Conservation (phyloP, 2,329 filamentous ascomycete species). For the Aschersonia sp. region DNA sequence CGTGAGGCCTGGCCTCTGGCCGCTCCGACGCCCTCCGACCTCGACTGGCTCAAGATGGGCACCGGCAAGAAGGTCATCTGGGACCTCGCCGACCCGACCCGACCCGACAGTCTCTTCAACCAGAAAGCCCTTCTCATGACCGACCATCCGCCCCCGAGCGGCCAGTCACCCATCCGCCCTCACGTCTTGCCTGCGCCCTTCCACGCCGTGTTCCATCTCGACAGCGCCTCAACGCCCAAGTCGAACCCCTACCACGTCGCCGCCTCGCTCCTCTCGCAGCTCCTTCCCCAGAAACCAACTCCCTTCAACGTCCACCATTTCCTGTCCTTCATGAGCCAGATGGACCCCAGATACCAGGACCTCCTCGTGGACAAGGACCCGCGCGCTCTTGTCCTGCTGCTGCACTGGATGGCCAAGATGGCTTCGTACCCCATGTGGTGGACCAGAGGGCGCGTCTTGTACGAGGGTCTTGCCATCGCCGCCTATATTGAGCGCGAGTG, state of each 20-base stretch:
- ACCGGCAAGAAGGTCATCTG: slow-evolving; percentile 20
- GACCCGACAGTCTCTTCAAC: slow-evolving; percentile 32
- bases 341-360: slow-evolving; percentile 25
- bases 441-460: slow-evolving; percentile 25
- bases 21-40: slow-evolving; percentile 22
- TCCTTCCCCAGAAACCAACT: slow-evolving; percentile 19
- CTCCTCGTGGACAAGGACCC: slow-evolving; percentile 36
- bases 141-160: slow-evolving; percentile 3
- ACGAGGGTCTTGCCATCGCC: slow-evolving; percentile 37
- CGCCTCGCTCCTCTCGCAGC: slow-evolving; percentile 20
- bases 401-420: slow-evolving; percentile 40
- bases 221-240: slow-evolving; percentile 7
- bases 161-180: slow-evolving; percentile 4
- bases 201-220: slow-evolving; percentile 13
- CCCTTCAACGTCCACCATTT: slow-evolving; percentile 28
- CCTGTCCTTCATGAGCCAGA: slow-evolving; percentile 29
- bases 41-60: slow-evolving; percentile 44
- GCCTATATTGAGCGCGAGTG: slow-evolving; percentile 16
- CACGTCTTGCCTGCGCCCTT: slow-evolving; percentile 17
- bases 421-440: slow-evolving; percentile 29
- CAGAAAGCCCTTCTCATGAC: slow-evolving; percentile 8
- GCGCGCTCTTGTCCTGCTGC: slow-evolving; percentile 37
- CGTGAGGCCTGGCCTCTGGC: slow-evolving; percentile 42
- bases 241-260: slow-evolving; percentile 19
- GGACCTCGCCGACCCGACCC: slow-evolving; percentile 31